Percentiles rank a stretch among this genome's conserved stretches.
phyloP scores from a whole-genome alignment of 139 green algal genomes.

The Chlamydomonas sphaeroides region DNA sequence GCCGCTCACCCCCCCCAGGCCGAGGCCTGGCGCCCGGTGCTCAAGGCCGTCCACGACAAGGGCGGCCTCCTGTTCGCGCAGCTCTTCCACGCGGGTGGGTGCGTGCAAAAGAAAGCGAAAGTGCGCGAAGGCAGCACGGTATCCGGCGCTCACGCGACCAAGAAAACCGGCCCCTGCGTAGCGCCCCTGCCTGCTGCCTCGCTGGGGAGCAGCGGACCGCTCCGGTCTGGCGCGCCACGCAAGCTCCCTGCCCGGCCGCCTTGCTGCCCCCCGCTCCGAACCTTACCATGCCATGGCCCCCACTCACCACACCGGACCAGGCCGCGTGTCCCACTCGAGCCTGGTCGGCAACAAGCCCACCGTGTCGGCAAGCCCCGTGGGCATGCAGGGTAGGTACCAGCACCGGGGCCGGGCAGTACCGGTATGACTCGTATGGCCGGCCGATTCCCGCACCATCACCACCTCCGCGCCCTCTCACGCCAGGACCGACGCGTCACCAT shows the following conservation, averaged over 20 bases:
- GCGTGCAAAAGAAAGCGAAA: neutral
- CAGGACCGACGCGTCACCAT: too few relatives aligned
- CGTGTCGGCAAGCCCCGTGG: constrained; percentile 24
- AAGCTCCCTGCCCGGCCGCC: neutral
- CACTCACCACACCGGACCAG: too few relatives aligned
- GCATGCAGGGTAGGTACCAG: constrained; percentile 34
- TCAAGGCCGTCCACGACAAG: constrained; percentile 24
- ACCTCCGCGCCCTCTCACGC: too few relatives aligned
- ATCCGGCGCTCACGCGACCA: neutral
- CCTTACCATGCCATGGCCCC: too few relatives aligned
- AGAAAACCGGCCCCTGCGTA: neutral
- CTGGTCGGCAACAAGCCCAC: constrained; percentile 13
- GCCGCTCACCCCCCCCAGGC: too few relatives aligned
- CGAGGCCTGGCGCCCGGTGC: constrained; percentile 17
- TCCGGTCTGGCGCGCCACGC: too few relatives aligned
- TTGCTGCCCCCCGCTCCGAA: too few relatives aligned
- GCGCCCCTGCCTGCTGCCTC: too few relatives aligned
- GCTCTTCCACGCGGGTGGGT: constrained; percentile 45
- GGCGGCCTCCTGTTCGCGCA: constrained; percentile 29
- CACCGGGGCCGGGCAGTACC: too few relatives aligned
- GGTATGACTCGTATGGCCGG: too few relatives aligned
- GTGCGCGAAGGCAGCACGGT: neutral
- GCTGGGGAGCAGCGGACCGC: too few relatives aligned
- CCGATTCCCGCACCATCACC: too few relatives aligned
- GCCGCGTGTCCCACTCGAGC: constrained; percentile 21